Percentiles rank a stretch among this genome's conserved stretches.
phyloP scores from a whole-genome alignment of 306 rosid species.

The Glycyrrhiza uralensis region DNA sequence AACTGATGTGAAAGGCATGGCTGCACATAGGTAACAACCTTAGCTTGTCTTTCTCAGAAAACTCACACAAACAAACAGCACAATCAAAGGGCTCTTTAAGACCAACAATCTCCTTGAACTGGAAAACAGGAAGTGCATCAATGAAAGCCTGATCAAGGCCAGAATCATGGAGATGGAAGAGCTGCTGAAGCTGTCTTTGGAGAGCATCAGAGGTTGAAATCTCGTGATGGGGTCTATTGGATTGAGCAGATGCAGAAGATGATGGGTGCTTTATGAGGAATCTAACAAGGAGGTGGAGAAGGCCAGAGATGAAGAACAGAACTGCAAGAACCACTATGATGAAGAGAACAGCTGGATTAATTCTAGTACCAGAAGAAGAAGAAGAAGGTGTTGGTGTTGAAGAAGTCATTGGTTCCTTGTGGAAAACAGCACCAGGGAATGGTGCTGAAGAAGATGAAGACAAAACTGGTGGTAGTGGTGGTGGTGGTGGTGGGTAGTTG shows the following conservation, averaged over 20 bases:
- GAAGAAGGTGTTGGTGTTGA: slow-evolving; percentile 36
- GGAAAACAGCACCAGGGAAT: slow-evolving; percentile 36
- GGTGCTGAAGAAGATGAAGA: slow-evolving; percentile 52
- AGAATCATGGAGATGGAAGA: slow-evolving; percentile 93
- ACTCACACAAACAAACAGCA: slow-evolving; percentile 92
- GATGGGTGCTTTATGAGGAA: slow-evolving; percentile 84
- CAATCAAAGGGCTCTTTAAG: slow-evolving; percentile 89
- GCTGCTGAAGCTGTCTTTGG: slow-evolving; percentile 94
- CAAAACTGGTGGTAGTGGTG: background rate
- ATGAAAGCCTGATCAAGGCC: slow-evolving; percentile 96
- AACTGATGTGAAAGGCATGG: slow-evolving; percentile 89
- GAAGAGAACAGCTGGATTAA: slow-evolving; percentile 94
- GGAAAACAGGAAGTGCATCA: slow-evolving; percentile 97
- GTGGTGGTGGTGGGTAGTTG: slow-evolving; percentile 59
- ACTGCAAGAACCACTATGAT: slow-evolving; percentile 91
- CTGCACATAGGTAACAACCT: slow-evolving; percentile 92
- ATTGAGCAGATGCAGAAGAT: slow-evolving; percentile 53
- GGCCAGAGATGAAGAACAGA: slow-evolving; percentile 85
- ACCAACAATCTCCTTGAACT: slow-evolving; percentile 85
- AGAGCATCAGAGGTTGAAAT: slow-evolving; percentile 82
- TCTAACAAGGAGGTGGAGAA: slow-evolving; percentile 93
- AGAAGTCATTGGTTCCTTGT: slow-evolving; percentile 40
- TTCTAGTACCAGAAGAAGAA: slow-evolving; percentile 71
- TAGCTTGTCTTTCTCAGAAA: slow-evolving; percentile 79
- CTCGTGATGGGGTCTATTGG: slow-evolving; percentile 68